phyloP scores from a whole-genome alignment of 495 filamentous ascomycete species.

The Ascodesmis nigricans region DNA sequence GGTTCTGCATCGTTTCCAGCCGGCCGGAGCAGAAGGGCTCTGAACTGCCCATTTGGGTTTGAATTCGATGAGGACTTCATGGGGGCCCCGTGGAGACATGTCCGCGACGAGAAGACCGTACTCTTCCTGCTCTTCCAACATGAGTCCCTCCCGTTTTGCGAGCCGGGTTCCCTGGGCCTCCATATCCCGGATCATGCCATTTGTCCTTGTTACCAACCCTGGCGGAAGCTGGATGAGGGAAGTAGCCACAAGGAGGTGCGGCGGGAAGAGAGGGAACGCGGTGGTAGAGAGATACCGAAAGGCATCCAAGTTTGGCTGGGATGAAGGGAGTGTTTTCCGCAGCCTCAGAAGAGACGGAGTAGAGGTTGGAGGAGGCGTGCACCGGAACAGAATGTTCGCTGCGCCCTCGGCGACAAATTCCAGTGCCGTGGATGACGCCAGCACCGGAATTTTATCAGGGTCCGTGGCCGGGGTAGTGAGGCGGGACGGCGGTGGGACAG shows the following conservation, averaged over 20 bases:
- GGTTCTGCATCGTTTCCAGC: constrained; percentile 53
- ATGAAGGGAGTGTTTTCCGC: constrained; percentile 19
- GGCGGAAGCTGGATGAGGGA: constrained; percentile 11
- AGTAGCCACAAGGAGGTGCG: constrained; percentile 13
- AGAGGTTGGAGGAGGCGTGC: constrained; percentile 3
- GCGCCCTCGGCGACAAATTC: constrained; percentile 21
- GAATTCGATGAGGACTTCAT: constrained; percentile 43
- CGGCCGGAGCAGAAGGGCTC: constrained; percentile 49
- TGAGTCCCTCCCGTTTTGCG: constrained; percentile 11
- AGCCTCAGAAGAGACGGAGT: constrained; percentile 11
- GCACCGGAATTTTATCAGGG: too few species aligned
- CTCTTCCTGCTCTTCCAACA: constrained; percentile 24
- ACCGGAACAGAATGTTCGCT: constrained; percentile 22
- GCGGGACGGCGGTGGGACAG: too few species aligned
- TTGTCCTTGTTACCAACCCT: constrained; percentile 9
- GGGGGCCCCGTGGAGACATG: constrained; percentile 33
- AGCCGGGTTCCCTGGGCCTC: constrained; percentile 8
- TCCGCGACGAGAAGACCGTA: constrained; percentile 58
- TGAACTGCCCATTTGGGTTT: constrained; percentile 91
- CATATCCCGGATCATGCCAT: constrained; percentile 2
- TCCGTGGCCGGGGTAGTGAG: too few species aligned
- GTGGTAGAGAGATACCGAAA: constrained; percentile 12
- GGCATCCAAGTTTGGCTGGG: constrained; percentile 15
- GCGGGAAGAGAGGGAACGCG: constrained; percentile 19
- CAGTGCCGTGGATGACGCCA: too few species aligned